Evolutionary conservation across 1,284 basidiomycete genomes (phyloP).

Genomic region (Ganoderma sp.): DNA sequence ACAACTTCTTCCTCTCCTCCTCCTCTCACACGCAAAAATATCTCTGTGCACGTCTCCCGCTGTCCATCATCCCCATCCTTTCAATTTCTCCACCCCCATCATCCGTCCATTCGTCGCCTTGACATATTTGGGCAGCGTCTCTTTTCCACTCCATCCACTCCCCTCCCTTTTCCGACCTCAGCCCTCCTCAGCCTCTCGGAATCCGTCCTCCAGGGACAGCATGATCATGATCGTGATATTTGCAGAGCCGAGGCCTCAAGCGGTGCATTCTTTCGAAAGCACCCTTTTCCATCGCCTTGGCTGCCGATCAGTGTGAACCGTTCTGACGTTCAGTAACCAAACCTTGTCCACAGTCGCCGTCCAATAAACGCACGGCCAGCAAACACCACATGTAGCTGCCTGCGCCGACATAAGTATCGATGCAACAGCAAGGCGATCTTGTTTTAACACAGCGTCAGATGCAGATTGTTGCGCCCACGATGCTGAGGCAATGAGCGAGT

Average conservation of each 20-base stretch:
- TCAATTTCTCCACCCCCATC: slow-evolving; percentile 26
- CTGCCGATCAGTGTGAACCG: not conserved
- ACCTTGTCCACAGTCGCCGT: not conserved
- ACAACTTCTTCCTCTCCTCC: slow-evolving; percentile 24
- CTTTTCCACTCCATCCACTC: not conserved
- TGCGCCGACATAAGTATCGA: not conserved
- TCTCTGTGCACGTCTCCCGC: not conserved
- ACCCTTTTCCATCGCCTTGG: slow-evolving; percentile 5
- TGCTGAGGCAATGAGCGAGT: slow-evolving; percentile 16
- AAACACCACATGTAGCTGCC: not conserved
- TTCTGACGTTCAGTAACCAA: not conserved
- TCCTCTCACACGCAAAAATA: slow-evolving; percentile 21
- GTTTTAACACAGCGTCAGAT: not conserved
- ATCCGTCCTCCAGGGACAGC: slow-evolving; percentile 14
- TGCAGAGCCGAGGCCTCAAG: not conserved
- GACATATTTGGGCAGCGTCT: slow-evolving; percentile 6
- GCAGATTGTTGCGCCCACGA: not conserved
- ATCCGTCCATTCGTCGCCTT: slow-evolving; percentile 11
- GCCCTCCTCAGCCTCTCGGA: not conserved
- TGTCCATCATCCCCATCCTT: slow-evolving; percentile 24
- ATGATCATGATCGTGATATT: slow-evolving; percentile 23
- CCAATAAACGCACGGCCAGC: not conserved
- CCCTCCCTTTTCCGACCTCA: not conserved
- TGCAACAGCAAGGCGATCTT: not conserved
- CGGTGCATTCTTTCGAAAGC: not conserved